These are phyloP conservation scores for Fusarium liriodendri DNA, from an alignment of 2,329 filamentous ascomycete genomes.

Conservation along the genomic window DNA sequence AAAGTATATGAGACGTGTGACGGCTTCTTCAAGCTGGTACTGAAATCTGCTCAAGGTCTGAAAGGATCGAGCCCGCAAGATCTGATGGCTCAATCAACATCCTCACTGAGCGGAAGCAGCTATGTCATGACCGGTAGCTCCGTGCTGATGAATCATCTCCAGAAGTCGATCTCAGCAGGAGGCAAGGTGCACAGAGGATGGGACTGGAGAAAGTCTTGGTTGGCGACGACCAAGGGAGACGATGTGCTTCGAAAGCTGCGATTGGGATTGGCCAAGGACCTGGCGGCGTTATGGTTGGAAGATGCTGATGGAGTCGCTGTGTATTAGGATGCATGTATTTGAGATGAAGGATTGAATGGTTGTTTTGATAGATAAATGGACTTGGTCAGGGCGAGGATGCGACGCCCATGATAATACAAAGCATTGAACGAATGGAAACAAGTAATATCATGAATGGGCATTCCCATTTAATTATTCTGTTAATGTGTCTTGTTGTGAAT, in stretches of 20 bases:
- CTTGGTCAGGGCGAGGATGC: conserved; percentile 17
- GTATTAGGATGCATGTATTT: conserved; percentile 46
- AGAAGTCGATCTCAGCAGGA: conserved; percentile 68
- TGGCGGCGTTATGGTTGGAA: conserved; percentile 76
- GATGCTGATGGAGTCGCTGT: conserved; percentile 69
- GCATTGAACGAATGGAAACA: conserved; percentile 10
- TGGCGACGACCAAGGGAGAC: conserved; percentile 68
- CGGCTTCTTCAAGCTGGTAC: conserved; percentile 80
- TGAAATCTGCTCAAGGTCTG: conserved; percentile 74
- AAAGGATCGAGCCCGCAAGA: conserved; percentile 73
- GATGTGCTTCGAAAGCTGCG: conserved; percentile 81
- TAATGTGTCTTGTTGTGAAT: not conserved
- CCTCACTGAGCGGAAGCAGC: conserved; percentile 66
- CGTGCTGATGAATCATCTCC: conserved; percentile 73
- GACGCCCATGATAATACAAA: conserved; percentile 33
- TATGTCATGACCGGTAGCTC: conserved; percentile 81
- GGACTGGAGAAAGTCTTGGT: conserved; percentile 86
- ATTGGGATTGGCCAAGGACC: conserved; percentile 78
- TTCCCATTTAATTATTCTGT: not conserved
- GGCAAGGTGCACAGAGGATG: conserved; percentile 70
- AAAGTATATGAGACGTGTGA: conserved; percentile 80
- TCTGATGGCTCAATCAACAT: conserved; percentile 70
- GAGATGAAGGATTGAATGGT: conserved; percentile 17
- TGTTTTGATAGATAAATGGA: conserved; percentile 17
- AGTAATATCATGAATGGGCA: not conserved